phyloP scores from a whole-genome alignment of 768 basidiomycete species.

The Leccinum variicolor region DNA sequence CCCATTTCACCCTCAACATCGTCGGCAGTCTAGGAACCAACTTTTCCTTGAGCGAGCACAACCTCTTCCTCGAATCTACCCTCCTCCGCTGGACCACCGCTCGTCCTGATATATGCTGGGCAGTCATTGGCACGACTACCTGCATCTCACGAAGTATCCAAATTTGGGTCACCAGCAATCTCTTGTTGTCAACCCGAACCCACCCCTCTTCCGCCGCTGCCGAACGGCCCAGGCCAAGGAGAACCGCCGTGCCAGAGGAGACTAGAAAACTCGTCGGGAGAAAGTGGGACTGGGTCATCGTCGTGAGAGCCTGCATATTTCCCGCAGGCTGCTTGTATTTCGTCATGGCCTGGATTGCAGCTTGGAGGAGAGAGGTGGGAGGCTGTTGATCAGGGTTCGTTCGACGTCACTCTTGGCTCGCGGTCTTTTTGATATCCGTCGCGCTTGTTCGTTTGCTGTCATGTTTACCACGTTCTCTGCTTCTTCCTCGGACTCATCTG shows the following conservation, averaged over 20 bases:
- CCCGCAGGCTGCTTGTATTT: constrained; percentile 76
- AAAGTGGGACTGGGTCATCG: constrained; percentile 79
- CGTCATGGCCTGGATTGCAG: constrained; percentile 70
- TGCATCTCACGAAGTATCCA: constrained; percentile 80
- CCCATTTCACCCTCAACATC: constrained; percentile 76
- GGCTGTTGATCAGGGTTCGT: constrained; percentile 16
- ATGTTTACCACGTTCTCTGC: not conserved
- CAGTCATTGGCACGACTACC: constrained; percentile 85
- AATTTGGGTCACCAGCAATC: constrained; percentile 95
- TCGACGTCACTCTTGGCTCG: not conserved
- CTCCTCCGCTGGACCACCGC: constrained; percentile 43
- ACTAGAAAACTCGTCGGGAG: constrained; percentile 41
- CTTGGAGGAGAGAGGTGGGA: constrained; percentile 38
- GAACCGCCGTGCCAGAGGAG: constrained; percentile 14
- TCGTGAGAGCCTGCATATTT: constrained; percentile 63
- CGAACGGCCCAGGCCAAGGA: constrained; percentile 23
- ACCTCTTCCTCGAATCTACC: constrained; percentile 23
- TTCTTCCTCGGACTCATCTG: not conserved
- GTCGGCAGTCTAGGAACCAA: constrained; percentile 44
- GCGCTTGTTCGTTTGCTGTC: not conserved
- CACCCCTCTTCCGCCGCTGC: constrained; percentile 5
- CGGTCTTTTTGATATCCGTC: not conserved
- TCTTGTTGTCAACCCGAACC: constrained; percentile 33
- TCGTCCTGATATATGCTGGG: constrained; percentile 87
- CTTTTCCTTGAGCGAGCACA: not conserved